Base-by-base conservation (phyloP, 225 moss, liverwort and hornwort genomes). In the Polytrichum commune region DNA sequence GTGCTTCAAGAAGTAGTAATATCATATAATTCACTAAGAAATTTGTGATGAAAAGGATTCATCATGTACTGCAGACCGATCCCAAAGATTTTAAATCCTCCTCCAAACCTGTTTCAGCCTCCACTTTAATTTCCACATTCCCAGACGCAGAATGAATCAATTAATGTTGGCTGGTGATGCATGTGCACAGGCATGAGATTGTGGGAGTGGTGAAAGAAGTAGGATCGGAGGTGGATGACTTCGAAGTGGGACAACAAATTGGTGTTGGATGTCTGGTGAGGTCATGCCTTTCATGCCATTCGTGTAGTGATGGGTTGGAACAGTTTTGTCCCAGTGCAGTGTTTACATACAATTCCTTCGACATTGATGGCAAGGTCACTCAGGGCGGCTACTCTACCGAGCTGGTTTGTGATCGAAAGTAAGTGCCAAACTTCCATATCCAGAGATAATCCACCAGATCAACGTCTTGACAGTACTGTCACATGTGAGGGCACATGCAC, bases 351-450 rank as follows among this genome's bases (percentile, higher is more conserved):
- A 81, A 81, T 5, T 27, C 60, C 16, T 20, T 60, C 8, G 79
- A 85, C 53, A 25, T 16, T 8, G 89, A 91, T 26, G 86, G 90
- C 29, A 82, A 67, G 1, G 53, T 58, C 7, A 90, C 92, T 18
- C 71, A 73, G 20, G 92, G 92, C 16, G 91, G 93, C 65, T 93
- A 83, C 76, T 91, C 92, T 0, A 79, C 57, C 5, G 70, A 80
- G 7, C 66, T 90, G 26, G 84, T 91, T 26, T 66, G 80, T 75
- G 19, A 84, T 71, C 69, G 73, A 81, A 73, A 82, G 90, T 81
- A 27, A 65, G 75, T 30, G 13, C 10, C 46, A 46, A 46, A 13
- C 13, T 10, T 46, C 4, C 4, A n/a, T 27, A 19, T 66, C 65
- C 29, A 29, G 27, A 46, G 46, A 46, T 46, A 13, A 3, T 46